Evolutionary conservation across 2,329 filamentous ascomycete genomes (phyloP).

Genomic region (Sporothrix protearum): DNA sequence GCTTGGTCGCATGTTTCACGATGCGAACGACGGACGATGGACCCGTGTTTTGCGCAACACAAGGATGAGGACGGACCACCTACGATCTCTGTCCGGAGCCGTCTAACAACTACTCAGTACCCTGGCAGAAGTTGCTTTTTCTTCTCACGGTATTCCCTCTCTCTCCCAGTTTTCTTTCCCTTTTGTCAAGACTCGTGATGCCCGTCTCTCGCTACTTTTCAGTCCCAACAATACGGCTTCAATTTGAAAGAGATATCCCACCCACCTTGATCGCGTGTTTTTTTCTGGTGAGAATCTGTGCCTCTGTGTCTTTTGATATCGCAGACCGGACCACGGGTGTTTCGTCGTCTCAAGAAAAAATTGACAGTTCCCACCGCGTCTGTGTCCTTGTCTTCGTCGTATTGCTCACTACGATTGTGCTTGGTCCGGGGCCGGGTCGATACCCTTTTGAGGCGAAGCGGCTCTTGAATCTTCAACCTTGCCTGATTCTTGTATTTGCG

Average conservation of each 20-base stretch:
- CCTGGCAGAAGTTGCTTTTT: background rate
- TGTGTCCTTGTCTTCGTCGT: background rate
- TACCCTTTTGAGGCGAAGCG: background rate
- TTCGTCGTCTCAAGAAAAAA: background rate
- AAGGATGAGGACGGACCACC: background rate
- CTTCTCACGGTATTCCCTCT: background rate
- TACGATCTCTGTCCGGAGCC: background rate
- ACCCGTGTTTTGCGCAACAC: background rate
- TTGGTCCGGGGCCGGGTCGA: background rate
- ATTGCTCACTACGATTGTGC: background rate
- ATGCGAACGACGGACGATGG: constrained; percentile 7
- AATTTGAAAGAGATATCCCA: background rate
- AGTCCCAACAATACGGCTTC: background rate
- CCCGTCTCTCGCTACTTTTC: background rate
- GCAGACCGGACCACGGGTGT: background rate
- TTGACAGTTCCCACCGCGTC: background rate
- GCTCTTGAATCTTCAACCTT: background rate
- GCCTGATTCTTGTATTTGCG: background rate
- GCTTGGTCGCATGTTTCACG: constrained; percentile 11
- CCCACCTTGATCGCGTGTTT: background rate
- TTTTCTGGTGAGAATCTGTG: background rate
- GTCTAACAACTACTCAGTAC: background rate
- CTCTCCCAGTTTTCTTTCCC: background rate
- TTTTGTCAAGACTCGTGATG: background rate
- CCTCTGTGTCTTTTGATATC: background rate